Evolutionary conservation across 305 asterid species (phyloP).

Genomic region (Galium porrigens): DNA sequence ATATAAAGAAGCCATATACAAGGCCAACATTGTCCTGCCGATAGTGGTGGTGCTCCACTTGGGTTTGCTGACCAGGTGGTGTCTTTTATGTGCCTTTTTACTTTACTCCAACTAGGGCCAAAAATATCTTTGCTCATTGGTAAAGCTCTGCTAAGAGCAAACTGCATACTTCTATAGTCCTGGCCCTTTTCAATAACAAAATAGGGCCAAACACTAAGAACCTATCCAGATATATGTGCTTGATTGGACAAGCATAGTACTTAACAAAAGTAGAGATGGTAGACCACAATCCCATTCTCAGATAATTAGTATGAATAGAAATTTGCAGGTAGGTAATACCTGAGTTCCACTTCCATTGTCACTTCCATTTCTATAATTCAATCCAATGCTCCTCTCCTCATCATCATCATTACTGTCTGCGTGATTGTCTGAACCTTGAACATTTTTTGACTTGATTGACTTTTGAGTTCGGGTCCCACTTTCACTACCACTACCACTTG

Average conservation of each 20-base stretch:
- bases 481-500: conserved; percentile 40
- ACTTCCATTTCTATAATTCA: conserved; percentile 25
- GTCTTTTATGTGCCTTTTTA: neutral
- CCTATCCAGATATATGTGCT: neutral
- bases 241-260: neutral
- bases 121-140: neutral
- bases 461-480: conserved; percentile 33
- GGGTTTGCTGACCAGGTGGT: too few species aligned
- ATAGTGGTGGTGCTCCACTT: too few species aligned
- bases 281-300: neutral
- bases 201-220: neutral
- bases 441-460: conserved; percentile 25
- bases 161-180: neutral
- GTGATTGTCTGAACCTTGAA: conserved; percentile 23
- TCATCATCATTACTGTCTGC: conserved; percentile 28
- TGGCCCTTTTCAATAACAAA: neutral
- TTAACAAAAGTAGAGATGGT: neutral
- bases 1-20: neutral
- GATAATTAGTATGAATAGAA: too few species aligned
- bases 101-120: neutral
- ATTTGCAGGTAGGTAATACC: conserved; percentile 19
- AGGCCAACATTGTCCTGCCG: neutral
- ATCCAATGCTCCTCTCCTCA: conserved; percentile 27
- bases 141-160: neutral
- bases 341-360: conserved; percentile 42